phyloP scores from a whole-genome alignment of 257 asterid genomes.

The Ilex aquifolium region DNA sequence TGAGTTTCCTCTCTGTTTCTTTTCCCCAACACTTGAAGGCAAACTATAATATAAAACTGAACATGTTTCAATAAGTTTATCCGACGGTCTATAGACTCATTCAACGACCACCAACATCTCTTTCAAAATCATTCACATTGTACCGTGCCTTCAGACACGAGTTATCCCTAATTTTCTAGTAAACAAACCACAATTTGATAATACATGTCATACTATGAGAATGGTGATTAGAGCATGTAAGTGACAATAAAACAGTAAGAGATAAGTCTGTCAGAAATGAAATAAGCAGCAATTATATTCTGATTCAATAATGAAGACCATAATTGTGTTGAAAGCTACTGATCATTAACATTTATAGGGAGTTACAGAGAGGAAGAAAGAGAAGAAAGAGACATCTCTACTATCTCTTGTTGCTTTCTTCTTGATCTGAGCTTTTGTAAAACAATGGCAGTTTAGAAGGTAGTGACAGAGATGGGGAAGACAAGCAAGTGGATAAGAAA shows the following conservation, averaged over 20 bases:
- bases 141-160: no score
- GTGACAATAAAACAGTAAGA: slow-evolving; percentile 20
- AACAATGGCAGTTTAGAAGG: slow-evolving; percentile 6
- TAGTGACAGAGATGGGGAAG: slow-evolving; percentile 65
- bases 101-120: no score
- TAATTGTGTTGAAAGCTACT: slow-evolving; percentile 30
- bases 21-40: slow-evolving; percentile 12
- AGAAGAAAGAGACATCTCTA: slow-evolving; percentile 2
- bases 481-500: slow-evolving; percentile 78
- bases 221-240: background rate
- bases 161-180: no score
- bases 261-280: slow-evolving; percentile 3
- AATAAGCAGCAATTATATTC: slow-evolving; percentile 5
- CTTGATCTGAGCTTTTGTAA: slow-evolving; percentile 15
- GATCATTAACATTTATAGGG: slow-evolving; percentile 15
- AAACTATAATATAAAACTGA: background rate
- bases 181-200: no score
- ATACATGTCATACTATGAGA: background rate
- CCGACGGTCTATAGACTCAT: no score
- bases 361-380: slow-evolving; percentile 2
- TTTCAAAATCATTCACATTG: no score
- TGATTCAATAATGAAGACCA: slow-evolving; percentile 22
- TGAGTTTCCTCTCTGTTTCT: slow-evolving; percentile 44
- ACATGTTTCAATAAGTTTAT: no score
- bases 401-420: slow-evolving; percentile 25